Evolutionary conservation across 2,329 filamentous ascomycete genomes (phyloP).

Genomic region (Ophiosphaerella herpotricha): DNA sequence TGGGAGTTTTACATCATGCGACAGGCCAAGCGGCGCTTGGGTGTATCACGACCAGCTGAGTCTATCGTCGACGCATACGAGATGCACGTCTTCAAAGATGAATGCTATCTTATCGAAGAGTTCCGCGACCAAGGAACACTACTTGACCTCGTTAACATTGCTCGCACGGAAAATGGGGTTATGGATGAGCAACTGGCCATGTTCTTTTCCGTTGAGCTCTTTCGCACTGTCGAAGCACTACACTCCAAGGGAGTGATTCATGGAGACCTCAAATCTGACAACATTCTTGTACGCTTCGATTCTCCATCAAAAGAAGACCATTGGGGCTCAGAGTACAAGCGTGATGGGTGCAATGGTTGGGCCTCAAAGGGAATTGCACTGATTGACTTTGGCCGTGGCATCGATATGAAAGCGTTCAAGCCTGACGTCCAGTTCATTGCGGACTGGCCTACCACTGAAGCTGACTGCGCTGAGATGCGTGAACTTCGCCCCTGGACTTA

Average conservation of each 20-base stretch:
- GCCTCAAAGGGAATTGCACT: conserved; percentile 76
- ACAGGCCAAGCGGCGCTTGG: conserved; percentile 75
- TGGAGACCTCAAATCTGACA: conserved; percentile 94
- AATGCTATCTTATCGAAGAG: conserved; percentile 86
- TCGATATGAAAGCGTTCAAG: conserved; percentile 87
- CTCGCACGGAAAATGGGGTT: conserved; percentile 71
- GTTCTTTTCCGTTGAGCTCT: conserved; percentile 92
- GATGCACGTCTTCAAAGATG: conserved; percentile 87
- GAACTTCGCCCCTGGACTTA: conserved; percentile 95
- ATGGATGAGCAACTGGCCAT: conserved; percentile 93
- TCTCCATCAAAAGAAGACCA: conserved; percentile 48
- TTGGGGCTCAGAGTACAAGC: conserved; percentile 69
- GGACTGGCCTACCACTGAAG: conserved; percentile 86
- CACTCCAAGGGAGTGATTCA: conserved; percentile 82
- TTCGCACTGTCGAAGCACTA: conserved; percentile 86
- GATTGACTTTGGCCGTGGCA: conserved; percentile 93
- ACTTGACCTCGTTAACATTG: conserved; percentile 90
- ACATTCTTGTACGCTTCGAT: conserved; percentile 86
- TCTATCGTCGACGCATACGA: conserved; percentile 85
- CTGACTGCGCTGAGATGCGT: conserved; percentile 94
- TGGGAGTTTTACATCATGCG: conserved; percentile 99
- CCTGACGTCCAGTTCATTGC: conserved; percentile 85
- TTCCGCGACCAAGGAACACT: conserved; percentile 89
- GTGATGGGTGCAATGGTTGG: conserved; percentile 80
- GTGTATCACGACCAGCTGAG: conserved; percentile 70